Evolutionary conservation across 768 basidiomycete species (phyloP).

Genomic region (Leccinum pellstonianum): DNA sequence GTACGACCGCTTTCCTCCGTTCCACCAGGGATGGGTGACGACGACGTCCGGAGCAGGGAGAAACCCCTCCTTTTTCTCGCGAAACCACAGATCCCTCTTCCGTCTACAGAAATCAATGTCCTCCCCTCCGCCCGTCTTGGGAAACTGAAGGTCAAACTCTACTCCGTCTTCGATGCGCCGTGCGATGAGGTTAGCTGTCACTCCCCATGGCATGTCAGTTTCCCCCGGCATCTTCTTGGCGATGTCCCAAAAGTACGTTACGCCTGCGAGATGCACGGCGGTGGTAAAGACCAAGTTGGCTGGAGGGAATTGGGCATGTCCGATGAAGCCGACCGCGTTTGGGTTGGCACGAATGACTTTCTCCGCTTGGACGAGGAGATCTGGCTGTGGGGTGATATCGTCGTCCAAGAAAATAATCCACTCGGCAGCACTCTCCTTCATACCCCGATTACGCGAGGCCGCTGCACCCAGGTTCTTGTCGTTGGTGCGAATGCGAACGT

Average conservation of each 20-base stretch:
- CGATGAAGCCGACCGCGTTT: constrained; percentile 52
- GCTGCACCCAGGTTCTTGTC: constrained; percentile 49
- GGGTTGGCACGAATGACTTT: constrained; percentile 45
- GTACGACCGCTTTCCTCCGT: constrained; percentile 44
- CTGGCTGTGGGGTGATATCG: constrained; percentile 43
- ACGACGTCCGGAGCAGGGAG: constrained; percentile 45
- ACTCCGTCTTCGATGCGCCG: constrained; percentile 47
- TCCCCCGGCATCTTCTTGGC: constrained; percentile 43
- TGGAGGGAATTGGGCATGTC: constrained; percentile 48
- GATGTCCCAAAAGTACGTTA: constrained; percentile 64
- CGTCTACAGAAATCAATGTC: constrained; percentile 59
- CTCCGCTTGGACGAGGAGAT: constrained; percentile 48
- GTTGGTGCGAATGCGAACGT: constrained; percentile 56
- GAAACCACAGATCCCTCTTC: constrained; percentile 41
- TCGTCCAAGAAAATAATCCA: constrained; percentile 65
- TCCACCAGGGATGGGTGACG: constrained; percentile 63
- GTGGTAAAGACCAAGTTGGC: constrained; percentile 50
- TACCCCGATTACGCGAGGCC: constrained; percentile 53
- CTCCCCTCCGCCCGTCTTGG: constrained; percentile 65
- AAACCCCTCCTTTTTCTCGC: constrained; percentile 41
- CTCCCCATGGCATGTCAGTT: constrained; percentile 58
- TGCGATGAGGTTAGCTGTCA: constrained; percentile 57
- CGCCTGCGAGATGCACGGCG: constrained; percentile 54
- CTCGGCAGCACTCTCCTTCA: constrained; percentile 54
- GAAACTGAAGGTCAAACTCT: constrained; percentile 47